These are phyloP conservation scores for Sporothrix brunneoviolacea DNA, from an alignment of 2,329 filamentous ascomycete genomes.

Conservation along the genomic window DNA sequence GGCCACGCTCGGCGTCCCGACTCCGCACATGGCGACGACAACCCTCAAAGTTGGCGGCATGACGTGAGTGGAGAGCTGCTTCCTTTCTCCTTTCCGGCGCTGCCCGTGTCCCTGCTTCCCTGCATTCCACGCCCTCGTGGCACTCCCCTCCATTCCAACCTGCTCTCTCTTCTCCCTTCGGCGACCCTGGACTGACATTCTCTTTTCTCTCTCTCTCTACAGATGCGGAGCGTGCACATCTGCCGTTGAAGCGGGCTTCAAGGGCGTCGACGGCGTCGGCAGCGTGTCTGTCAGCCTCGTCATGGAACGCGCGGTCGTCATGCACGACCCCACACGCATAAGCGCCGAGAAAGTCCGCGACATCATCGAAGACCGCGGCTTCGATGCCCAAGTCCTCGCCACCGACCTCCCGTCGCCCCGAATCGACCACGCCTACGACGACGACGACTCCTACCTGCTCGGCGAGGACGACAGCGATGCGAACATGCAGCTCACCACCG, in stretches of 20 bases:
- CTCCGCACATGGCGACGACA: slow-evolving; percentile 74
- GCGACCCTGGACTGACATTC: slow-evolving; percentile 24
- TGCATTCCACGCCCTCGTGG: neutral
- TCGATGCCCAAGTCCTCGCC: slow-evolving; percentile 82
- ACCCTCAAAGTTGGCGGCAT: slow-evolving; percentile 87
- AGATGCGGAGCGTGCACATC: slow-evolving; percentile 91
- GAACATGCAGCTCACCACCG: slow-evolving; percentile 58
- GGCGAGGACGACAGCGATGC: slow-evolving; percentile 31
- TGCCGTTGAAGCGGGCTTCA: slow-evolving; percentile 88
- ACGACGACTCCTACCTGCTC: slow-evolving; percentile 26
- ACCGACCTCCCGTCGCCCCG: slow-evolving; percentile 62
- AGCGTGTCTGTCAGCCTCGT: slow-evolving; percentile 88
- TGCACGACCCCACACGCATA: slow-evolving; percentile 73
- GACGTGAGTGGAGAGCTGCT: slow-evolving; percentile 47
- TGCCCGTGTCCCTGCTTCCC: slow-evolving; percentile 5
- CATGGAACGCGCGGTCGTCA: slow-evolving; percentile 91
- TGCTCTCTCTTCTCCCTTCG: neutral
- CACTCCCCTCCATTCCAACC: slow-evolving; percentile 1
- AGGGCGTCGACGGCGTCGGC: slow-evolving; percentile 70
- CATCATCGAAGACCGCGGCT: slow-evolving; percentile 85
- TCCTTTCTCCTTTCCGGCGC: neutral
- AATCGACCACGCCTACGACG: slow-evolving; percentile 29
- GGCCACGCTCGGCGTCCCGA: slow-evolving; percentile 30
- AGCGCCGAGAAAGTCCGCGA: slow-evolving; percentile 71
- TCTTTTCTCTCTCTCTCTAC: slow-evolving; percentile 26